Percentiles rank a stretch among this genome's conserved stretches.
These are phyloP conservation scores for Plectosphaerella sp. DNA, from an alignment of 2,329 filamentous ascomycete genomes.

Conservation along the genomic window DNA sequence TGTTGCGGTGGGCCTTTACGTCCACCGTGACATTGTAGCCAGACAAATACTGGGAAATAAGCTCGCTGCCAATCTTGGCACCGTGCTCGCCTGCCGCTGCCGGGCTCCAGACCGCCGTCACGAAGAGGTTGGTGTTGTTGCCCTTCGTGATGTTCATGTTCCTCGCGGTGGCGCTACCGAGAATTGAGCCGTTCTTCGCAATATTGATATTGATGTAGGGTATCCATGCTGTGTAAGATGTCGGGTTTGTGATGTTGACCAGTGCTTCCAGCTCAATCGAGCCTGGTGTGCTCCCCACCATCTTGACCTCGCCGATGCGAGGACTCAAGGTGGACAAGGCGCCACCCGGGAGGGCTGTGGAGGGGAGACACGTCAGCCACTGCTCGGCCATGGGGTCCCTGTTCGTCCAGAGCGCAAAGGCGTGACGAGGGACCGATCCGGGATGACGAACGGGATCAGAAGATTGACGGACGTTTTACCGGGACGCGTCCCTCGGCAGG, in stretches of 20 bases:
- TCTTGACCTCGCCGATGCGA: constrained; percentile 64
- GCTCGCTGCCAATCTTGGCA: constrained; percentile 58
- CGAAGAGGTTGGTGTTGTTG: constrained; percentile 64
- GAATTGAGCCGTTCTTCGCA: constrained; percentile 63
- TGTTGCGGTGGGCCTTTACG: constrained; percentile 64
- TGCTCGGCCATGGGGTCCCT: background rate
- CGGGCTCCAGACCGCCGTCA: constrained; percentile 74
- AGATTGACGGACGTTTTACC: constrained; percentile 84
- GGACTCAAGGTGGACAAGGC: constrained; percentile 48
- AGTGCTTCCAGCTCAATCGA: constrained; percentile 67
- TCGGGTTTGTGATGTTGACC: constrained; percentile 87
- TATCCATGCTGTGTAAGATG: constrained; percentile 76
- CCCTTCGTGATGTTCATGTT: constrained; percentile 63
- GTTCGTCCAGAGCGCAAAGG: background rate
- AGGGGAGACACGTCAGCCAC: constrained; percentile 25
- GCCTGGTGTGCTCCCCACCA: constrained; percentile 67
- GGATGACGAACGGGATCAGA: constrained; percentile 38
- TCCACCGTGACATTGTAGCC: constrained; percentile 80
- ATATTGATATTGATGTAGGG: constrained; percentile 77
- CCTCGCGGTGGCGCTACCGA: constrained; percentile 70
- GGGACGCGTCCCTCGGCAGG: constrained; percentile 82
- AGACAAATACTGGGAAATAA: constrained; percentile 84
- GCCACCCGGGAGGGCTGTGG: constrained; percentile 54
- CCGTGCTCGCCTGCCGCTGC: constrained; percentile 58
- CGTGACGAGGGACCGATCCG: constrained; percentile 3